phyloP scores from a whole-genome alignment of 495 filamentous ascomycete species.

The Xylaria cubensis region DNA sequence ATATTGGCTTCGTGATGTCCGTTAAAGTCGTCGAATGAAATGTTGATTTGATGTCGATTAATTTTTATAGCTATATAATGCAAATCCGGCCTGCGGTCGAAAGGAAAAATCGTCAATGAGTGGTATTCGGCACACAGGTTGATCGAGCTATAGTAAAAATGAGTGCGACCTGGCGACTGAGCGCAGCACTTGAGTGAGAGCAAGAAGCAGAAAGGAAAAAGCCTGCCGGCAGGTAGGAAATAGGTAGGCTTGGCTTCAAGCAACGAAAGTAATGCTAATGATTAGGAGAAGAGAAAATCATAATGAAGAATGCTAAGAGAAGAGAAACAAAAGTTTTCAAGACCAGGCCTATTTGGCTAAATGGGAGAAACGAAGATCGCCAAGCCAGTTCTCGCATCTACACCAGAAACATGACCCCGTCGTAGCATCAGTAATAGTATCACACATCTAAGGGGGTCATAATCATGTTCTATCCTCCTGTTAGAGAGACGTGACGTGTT shows the following conservation, averaged over 20 bases:
- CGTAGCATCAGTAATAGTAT: not conserved
- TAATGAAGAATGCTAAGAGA: conserved; percentile 9
- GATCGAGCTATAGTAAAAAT: conserved; percentile 3
- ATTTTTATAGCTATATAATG: conserved; percentile 27
- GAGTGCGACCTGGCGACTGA: conserved; percentile 19
- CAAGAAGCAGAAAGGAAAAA: conserved; percentile 2
- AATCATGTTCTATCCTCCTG: conserved; percentile 19
- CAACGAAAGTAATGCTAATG: conserved; percentile 13
- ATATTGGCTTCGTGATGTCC: conserved; percentile 27
- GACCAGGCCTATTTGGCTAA: conserved; percentile 11
- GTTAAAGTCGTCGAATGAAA: conserved; percentile 13
- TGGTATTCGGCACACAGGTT: conserved; percentile 14
- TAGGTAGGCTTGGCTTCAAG: conserved; percentile 15
- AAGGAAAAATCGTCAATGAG: conserved; percentile 30
- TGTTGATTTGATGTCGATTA: conserved; percentile 28
- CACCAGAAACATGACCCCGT: conserved; percentile 1
- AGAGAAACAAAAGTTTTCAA: conserved; percentile 9
- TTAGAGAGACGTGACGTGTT: conserved; percentile 8
- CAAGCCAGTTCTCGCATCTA: not conserved
- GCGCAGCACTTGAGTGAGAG: conserved; percentile 12
- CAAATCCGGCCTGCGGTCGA: conserved; percentile 42
- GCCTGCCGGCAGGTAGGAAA: conserved; percentile 33
- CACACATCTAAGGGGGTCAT: not conserved
- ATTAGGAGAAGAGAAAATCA: conserved; percentile 21
- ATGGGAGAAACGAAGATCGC: conserved; percentile 11